A percentile compares a stretch with the other conserved stretches of the same genome.
These are phyloP conservation scores for Infundibulicybe gibba DNA, from an alignment of 768 basidiomycete genomes.

Conservation along the genomic window DNA sequence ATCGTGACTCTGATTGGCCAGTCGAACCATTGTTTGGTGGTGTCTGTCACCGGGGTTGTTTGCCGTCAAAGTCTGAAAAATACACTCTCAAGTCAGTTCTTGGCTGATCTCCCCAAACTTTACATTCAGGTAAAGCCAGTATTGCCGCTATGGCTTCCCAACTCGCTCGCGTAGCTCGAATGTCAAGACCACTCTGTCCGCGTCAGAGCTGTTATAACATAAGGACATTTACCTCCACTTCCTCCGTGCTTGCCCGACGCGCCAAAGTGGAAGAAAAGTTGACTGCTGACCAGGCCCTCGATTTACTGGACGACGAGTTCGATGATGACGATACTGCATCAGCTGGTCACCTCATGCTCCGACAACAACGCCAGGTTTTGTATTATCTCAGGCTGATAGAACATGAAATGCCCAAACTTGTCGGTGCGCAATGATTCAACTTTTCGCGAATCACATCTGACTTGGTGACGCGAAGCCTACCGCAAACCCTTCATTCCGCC, in stretches of 20 bases:
- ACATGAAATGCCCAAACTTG: conserved; percentile 83
- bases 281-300: conserved; percentile 35
- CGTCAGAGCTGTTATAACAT: too few relatives aligned
- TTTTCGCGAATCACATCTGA: background rate
- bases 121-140: too few relatives aligned
- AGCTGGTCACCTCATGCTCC: conserved; percentile 67
- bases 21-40: too few relatives aligned
- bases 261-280: conserved; percentile 36
- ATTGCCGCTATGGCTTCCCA: conserved; percentile 13
- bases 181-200: background rate
- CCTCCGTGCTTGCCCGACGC: conserved; percentile 27
- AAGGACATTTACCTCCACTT: conserved; percentile 20
- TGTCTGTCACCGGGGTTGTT: background rate
- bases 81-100: too few relatives aligned
- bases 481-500: conserved; percentile 79
- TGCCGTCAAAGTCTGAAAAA: background rate
- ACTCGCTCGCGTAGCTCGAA: conserved; percentile 10
- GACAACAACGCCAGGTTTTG: conserved; percentile 69
- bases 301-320: conserved; percentile 39
- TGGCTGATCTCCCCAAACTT: too few relatives aligned
- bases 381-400: conserved; percentile 85
- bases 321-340: conserved; percentile 64
- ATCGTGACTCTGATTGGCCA: too few relatives aligned
- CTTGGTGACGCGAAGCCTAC: conserved; percentile 50
- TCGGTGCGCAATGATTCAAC: conserved; percentile 45